phyloP scores from a whole-genome alignment of 352 stramenopile genomes.

The Plasmopara halstedii region DNA sequence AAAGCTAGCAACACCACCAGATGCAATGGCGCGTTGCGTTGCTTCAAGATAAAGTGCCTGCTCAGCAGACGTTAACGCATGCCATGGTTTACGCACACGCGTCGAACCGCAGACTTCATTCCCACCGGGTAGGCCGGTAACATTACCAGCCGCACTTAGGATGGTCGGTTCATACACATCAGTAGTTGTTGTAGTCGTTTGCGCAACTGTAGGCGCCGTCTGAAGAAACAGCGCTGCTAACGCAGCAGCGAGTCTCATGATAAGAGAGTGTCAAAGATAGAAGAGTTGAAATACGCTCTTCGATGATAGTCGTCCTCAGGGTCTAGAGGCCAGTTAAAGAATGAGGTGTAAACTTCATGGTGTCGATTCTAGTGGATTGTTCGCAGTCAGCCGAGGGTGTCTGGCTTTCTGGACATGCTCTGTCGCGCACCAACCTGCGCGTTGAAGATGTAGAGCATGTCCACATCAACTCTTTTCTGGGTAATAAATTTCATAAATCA shows the following conservation, averaged over 20 bases:
- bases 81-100: conserved; percentile 54
- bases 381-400: no score
- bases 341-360: no score
- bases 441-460: no score
- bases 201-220: conserved; percentile 6
- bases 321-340: conserved; percentile 15
- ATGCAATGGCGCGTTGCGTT: conserved; percentile 26
- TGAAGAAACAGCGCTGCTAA: conserved; percentile 6
- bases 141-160: conserved; percentile 29
- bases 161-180: conserved; percentile 27
- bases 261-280: background rate
- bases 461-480: no score
- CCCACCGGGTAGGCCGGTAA: conserved; percentile 41
- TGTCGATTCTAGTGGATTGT: no score
- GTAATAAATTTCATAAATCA: no score
- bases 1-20: conserved; percentile 42
- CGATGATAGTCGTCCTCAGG: conserved; percentile 2
- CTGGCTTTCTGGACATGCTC: no score
- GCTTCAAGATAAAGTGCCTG: conserved; percentile 56
- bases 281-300: no score
- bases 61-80: conserved; percentile 27
- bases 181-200: conserved; percentile 18
- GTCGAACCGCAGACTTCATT: conserved; percentile 31
- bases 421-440: no score
- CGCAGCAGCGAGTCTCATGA: conserved; percentile 16